Percentiles rank a stretch among this genome's conserved stretches.
These are phyloP conservation scores for Penicillium glabrum DNA, from an alignment of 2,329 filamentous ascomycete species.

Conservation along the genomic window DNA sequence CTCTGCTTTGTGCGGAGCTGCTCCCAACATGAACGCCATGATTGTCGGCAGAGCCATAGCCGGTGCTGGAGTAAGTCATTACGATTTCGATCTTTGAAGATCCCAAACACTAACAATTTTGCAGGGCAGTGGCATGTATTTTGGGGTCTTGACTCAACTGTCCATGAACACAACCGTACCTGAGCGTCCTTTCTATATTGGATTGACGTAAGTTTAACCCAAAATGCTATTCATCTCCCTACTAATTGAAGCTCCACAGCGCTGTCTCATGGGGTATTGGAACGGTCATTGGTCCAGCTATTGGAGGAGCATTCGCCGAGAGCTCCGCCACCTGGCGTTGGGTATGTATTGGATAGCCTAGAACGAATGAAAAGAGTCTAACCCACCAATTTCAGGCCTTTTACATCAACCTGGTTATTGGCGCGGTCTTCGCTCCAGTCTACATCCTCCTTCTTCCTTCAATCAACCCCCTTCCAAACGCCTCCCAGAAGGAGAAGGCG, in stretches of 20 bases:
- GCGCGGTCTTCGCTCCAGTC: conserved; percentile 43
- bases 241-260: not conserved
- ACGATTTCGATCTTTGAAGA: not conserved
- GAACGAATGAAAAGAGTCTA: not conserved
- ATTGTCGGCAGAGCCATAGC: not conserved
- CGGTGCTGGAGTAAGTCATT: not conserved
- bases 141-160: not conserved
- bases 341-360: conserved; percentile 2
- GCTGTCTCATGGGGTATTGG: not conserved
- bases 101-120: not conserved
- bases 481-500: conserved; percentile 20
- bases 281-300: conserved; percentile 34
- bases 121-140: not conserved
- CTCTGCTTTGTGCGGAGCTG: not conserved
- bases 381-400: conserved; percentile 31
- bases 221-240: not conserved
- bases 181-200: not conserved
- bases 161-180: not conserved
- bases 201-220: not conserved
- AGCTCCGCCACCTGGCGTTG: conserved; percentile 29
- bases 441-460: conserved; percentile 45
- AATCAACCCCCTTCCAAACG: conserved; percentile 19
- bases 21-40: not conserved
- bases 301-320: conserved; percentile 37
- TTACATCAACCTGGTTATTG: conserved; percentile 56